Base-by-base conservation (phyloP, 768 basidiomycete genomes). In the Brasilioporus rufonigricans region DNA sequence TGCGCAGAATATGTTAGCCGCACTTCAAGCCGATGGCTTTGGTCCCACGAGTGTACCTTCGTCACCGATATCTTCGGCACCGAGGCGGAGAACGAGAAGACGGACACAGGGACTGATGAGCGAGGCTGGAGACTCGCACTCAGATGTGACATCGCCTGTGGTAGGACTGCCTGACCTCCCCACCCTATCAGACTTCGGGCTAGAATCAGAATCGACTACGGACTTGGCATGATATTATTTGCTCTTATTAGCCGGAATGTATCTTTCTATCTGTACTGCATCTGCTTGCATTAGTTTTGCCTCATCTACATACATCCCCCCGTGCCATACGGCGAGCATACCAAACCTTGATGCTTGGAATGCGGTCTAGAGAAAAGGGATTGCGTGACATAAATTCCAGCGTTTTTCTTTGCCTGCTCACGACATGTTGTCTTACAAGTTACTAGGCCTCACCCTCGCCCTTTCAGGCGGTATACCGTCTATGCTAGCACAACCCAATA, bases 1-100 rank as follows among this genome's bases (percentile, higher is more conserved):
- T 45, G 91, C 91, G 5, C 81, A 80, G 49, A 83, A 86, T 60
- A 88, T 93, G 87, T 68, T 93, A 50, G 87, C 86, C 8, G 80
- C 78, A 36, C 77, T 93, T 27, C 79, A 92, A 67, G 81, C 85
- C 7, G 81, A 86, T 58, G 89, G 86, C 0, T 89, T 89, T 67
- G 74, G 60, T 24, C 62, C 68, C 1, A 53, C 70, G 13, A 73
- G 80, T 52, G 67, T 71, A 11, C 76, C 83, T 12, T 70, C 76
- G 18, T 78, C 84, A 10, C 80, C 83, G n/a, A 75, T 78, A 18
- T 62, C 72, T 31, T 58, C 73, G 26, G 60, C 62, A 45, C 57
- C 63, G 38, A 67, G 68, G 58, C 61, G 73, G 40, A 64, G 63
- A 35, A 6, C 56, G 24, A 65, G 73, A 50, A 61, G 57, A 58